A percentile compares a stretch with the other conserved stretches of the same genome.
Conservation (phyloP, 2,329 filamentous ascomycete genomes). For the Aspergillus fumigatiaffinis region DNA sequence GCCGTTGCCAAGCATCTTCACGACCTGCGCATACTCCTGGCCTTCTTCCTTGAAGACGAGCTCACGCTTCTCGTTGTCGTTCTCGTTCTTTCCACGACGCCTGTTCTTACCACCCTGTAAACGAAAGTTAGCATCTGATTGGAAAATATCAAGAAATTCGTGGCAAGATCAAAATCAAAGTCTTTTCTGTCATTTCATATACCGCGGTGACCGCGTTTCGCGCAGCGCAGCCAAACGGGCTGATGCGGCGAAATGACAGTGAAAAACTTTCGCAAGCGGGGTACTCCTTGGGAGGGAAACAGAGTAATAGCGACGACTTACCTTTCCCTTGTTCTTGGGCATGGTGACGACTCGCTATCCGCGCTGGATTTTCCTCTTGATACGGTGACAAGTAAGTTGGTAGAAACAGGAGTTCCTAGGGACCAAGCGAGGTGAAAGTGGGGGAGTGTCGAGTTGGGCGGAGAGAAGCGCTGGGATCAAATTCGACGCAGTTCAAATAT, state of each 20-base stretch:
- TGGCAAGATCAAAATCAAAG: neutral
- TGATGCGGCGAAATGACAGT: constrained; percentile 11
- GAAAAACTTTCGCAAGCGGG: constrained; percentile 14
- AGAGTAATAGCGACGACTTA: constrained; percentile 46
- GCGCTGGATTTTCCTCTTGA: constrained; percentile 19
- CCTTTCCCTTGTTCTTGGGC: constrained; percentile 99
- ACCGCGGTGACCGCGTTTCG: neutral
- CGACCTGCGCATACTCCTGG: constrained; percentile 83
- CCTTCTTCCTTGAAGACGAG: constrained; percentile 98
- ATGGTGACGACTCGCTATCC: constrained; percentile 53
- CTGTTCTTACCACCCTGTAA: constrained; percentile 93
- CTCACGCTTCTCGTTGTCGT: constrained; percentile 98
- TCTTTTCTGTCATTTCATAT: neutral
- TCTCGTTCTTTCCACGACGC: constrained; percentile 97
- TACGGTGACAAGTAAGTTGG: constrained; percentile 11
- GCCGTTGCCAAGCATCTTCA: constrained; percentile 96
- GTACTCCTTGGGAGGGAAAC: constrained; percentile 1
- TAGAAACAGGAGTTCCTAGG: constrained; percentile 8
- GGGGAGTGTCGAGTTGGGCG: constrained; percentile 13
- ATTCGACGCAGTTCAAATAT: constrained; percentile 19
- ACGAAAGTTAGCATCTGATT: constrained; percentile 24
- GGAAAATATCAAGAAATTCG: neutral
- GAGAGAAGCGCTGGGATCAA: constrained; percentile 18
- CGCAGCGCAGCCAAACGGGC: constrained; percentile 11
- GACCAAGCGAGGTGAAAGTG: constrained; percentile 14